phyloP scores from a whole-genome alignment of 768 basidiomycete species.

The Termitomyces sp. region DNA sequence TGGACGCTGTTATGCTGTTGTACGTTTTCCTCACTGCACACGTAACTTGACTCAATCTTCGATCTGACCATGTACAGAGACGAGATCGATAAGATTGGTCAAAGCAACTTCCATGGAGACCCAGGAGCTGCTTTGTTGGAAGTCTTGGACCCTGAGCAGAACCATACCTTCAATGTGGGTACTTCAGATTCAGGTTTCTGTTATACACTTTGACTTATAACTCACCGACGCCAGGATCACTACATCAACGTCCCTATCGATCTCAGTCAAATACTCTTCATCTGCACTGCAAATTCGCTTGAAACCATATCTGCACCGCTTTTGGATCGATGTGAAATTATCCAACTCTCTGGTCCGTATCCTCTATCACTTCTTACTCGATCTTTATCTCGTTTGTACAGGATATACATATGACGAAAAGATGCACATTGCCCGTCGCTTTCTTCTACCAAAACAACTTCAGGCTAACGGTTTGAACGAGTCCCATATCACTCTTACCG shows the following conservation, averaged over 20 bases:
- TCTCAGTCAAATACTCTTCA: constrained; percentile 83
- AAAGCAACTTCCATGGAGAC: constrained; percentile 87
- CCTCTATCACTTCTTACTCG: background rate
- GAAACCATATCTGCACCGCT: constrained; percentile 87
- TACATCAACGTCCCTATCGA: constrained; percentile 88
- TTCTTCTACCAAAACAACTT: constrained; percentile 87
- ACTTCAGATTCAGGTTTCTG: background rate
- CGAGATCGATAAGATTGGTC: constrained; percentile 89
- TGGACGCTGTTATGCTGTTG: constrained; percentile 77
- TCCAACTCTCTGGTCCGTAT: constrained; percentile 64
- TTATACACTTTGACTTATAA: background rate
- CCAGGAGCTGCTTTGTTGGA: constrained; percentile 88
- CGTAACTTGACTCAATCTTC: constrained; percentile 2
- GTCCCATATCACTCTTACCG: constrained; percentile 56
- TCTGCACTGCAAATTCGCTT: constrained; percentile 87
- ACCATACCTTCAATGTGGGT: constrained; percentile 70
- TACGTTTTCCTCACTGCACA: constrained; percentile 16
- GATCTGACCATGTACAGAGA: constrained; percentile 36
- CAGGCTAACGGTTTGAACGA: constrained; percentile 66
- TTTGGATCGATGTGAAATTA: constrained; percentile 84
- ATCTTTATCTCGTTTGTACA: constrained; percentile 5
- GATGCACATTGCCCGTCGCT: constrained; percentile 79
- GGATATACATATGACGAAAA: constrained; percentile 92
- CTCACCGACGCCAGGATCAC: constrained; percentile 59
- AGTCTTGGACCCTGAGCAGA: constrained; percentile 93